Evolutionary conservation across 139 green algal genomes (phyloP).

Genomic region (Chlorella sp.): DNA sequence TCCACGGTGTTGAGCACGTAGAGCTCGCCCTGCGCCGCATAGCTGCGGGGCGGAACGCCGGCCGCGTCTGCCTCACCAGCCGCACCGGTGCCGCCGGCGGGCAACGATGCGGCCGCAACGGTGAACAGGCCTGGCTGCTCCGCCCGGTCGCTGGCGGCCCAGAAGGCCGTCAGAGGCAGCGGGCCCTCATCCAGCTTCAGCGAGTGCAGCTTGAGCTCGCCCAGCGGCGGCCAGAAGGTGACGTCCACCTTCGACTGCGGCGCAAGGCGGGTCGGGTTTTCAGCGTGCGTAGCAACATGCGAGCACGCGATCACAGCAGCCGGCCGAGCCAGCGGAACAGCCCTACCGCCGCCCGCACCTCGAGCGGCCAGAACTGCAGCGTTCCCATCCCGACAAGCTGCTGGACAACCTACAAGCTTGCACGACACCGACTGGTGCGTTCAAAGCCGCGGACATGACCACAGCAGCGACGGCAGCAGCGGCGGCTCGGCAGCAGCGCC

Average conservation of each 20-base stretch:
- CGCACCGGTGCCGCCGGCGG: not conserved
- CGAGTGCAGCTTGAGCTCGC: slow-evolving; percentile 73
- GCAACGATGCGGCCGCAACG: slow-evolving; percentile 10
- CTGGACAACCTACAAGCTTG: too few relatives aligned
- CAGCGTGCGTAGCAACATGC: too few relatives aligned
- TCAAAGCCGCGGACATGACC: too few relatives aligned
- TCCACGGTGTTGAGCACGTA: slow-evolving; percentile 85
- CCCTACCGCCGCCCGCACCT: not conserved
- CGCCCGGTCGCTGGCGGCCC: slow-evolving; percentile 10
- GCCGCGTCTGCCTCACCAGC: not conserved
- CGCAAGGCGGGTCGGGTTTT: too few relatives aligned
- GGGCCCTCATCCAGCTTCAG: slow-evolving; percentile 65
- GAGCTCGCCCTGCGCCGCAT: slow-evolving; percentile 47
- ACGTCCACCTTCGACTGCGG: slow-evolving; percentile 83
- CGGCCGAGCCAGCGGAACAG: not conserved
- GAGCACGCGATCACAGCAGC: not conserved
- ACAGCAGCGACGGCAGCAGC: too few relatives aligned
- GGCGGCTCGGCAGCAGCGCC: too few relatives aligned
- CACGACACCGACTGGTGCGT: too few relatives aligned
- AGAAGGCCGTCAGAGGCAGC: slow-evolving; percentile 41
- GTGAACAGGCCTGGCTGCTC: slow-evolving; percentile 33
- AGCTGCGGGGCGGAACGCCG: not conserved
- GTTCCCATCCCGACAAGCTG: not conserved
- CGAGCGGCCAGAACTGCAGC: slow-evolving; percentile 10
- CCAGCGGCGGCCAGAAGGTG: slow-evolving; percentile 85